phyloP scores from a whole-genome alignment of 331 rosid genomes.

The Spiraea crenata region DNA sequence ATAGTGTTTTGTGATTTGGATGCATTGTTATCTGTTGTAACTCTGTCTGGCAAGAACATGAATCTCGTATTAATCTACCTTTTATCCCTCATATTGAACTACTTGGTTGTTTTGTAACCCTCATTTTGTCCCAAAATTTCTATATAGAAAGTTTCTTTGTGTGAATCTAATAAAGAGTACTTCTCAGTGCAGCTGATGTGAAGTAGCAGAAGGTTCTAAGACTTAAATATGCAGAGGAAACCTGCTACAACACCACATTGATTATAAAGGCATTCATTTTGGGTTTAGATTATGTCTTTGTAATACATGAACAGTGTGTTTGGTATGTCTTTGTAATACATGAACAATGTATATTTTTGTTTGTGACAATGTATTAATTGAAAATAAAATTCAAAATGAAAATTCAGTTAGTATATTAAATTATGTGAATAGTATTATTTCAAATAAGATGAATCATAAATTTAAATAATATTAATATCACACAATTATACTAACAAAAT shows the following conservation, averaged over 20 bases:
- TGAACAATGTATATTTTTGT: too few relatives aligned
- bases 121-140: slow-evolving; percentile 3
- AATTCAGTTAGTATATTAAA: too few relatives aligned
- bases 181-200: slow-evolving; percentile 89
- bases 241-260: slow-evolving; percentile 74
- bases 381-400: too few relatives aligned
- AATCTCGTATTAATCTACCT: neutral
- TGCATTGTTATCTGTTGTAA: neutral
- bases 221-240: slow-evolving; percentile 73
- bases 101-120: neutral
- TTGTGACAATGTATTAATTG: too few relatives aligned
- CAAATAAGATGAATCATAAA: too few relatives aligned
- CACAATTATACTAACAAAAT: too few relatives aligned
- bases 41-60: neutral
- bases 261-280: slow-evolving; percentile 77
- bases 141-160: slow-evolving; percentile 12
- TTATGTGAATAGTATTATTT: too few relatives aligned
- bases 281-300: too few relatives aligned
- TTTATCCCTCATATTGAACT: too few relatives aligned
- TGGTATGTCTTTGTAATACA: too few relatives aligned
- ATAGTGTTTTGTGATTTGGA: neutral
- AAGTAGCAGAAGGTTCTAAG: slow-evolving; percentile 55
- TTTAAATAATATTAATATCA: too few relatives aligned
- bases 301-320: too few relatives aligned
- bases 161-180: slow-evolving; percentile 33